Evolutionary conservation across 2,329 filamentous ascomycete genomes (phyloP).

Genomic region (Simplicillium sp.): DNA sequence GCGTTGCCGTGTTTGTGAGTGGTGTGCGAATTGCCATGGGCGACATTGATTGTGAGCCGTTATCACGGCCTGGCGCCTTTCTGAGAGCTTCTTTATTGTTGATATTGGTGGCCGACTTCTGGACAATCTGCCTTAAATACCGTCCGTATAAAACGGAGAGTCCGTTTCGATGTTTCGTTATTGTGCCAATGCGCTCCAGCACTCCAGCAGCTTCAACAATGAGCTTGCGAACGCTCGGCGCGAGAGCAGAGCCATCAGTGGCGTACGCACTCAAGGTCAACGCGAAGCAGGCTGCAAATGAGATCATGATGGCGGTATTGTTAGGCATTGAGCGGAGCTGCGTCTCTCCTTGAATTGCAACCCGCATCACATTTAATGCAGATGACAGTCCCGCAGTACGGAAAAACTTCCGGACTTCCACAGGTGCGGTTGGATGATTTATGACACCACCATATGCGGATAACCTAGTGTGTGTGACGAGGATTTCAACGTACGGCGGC

Average conservation of each 20-base stretch:
- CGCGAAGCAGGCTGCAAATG: conserved; percentile 62
- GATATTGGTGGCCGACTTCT: conserved; percentile 20
- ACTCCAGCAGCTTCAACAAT: conserved; percentile 62
- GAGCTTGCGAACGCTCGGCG: conserved; percentile 52
- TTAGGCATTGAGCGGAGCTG: conserved; percentile 69
- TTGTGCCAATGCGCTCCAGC: conserved; percentile 57
- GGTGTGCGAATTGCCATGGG: conserved; percentile 1
- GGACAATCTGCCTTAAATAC: conserved; percentile 33
- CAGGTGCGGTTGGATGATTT: conserved; percentile 62
- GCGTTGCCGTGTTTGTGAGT: conserved; percentile 2
- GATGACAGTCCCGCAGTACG: conserved; percentile 62
- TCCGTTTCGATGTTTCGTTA: conserved; percentile 57
- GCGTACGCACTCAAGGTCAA: conserved; percentile 53
- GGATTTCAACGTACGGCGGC: conserved; percentile 66
- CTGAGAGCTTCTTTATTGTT: not conserved
- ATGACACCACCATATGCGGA: conserved; percentile 70
- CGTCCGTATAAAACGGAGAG: conserved; percentile 45
- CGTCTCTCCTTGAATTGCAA: conserved; percentile 61
- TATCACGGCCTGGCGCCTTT: no score
- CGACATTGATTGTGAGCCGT: not conserved
- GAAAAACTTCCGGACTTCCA: conserved; percentile 64
- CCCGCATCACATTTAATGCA: conserved; percentile 64
- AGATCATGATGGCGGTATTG: conserved; percentile 72
- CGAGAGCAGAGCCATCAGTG: conserved; percentile 45
- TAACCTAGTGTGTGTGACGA: conserved; percentile 62